These are phyloP conservation scores for Phytophthora pistaciae DNA, from an alignment of 352 stramenopile genomes.

Conservation along the genomic window DNA sequence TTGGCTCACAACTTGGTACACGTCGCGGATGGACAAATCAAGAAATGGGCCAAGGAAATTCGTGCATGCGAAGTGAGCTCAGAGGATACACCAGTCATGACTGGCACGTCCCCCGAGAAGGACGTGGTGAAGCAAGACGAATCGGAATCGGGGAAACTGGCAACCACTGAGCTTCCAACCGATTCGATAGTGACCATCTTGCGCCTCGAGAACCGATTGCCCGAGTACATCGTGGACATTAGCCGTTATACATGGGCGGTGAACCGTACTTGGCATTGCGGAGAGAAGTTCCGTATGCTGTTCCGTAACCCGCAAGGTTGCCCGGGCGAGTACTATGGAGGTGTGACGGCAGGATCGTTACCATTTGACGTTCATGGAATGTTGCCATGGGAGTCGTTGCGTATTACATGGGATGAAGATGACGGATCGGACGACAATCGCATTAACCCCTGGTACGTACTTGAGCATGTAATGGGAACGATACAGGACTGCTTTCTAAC, in stretches of 20 bases:
- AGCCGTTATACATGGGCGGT: constrained; percentile 73
- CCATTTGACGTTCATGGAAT: constrained; percentile 67
- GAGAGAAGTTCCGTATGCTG: constrained; percentile 82
- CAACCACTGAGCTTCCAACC: constrained; percentile 21
- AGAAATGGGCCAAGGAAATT: constrained; percentile 78
- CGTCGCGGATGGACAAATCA: constrained; percentile 70
- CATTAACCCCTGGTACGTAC: constrained; percentile 86
- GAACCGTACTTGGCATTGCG: constrained; percentile 63
- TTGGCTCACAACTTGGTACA: constrained; percentile 77
- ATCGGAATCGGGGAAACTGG: background rate
- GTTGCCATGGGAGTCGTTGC: constrained; percentile 83
- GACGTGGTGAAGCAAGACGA: constrained; percentile 15
- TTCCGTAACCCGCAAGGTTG: constrained; percentile 78
- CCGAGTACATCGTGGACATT: constrained; percentile 77
- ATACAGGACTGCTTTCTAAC: constrained; percentile 18
- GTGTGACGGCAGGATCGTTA: constrained; percentile 71
- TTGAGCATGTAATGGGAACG: background rate
- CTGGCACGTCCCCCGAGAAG: constrained; percentile 10
- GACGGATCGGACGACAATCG: constrained; percentile 83
- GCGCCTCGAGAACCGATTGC: constrained; percentile 84
- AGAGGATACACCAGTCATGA: constrained; percentile 22
- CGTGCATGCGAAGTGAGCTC: constrained; percentile 52
- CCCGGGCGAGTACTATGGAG: constrained; percentile 78
- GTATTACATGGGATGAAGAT: constrained; percentile 88
- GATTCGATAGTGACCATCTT: constrained; percentile 67